Percentiles rank a stretch among this genome's conserved stretches.
These are phyloP conservation scores for Suillus luteus DNA, from an alignment of 768 basidiomycete genomes.

Conservation along the genomic window DNA sequence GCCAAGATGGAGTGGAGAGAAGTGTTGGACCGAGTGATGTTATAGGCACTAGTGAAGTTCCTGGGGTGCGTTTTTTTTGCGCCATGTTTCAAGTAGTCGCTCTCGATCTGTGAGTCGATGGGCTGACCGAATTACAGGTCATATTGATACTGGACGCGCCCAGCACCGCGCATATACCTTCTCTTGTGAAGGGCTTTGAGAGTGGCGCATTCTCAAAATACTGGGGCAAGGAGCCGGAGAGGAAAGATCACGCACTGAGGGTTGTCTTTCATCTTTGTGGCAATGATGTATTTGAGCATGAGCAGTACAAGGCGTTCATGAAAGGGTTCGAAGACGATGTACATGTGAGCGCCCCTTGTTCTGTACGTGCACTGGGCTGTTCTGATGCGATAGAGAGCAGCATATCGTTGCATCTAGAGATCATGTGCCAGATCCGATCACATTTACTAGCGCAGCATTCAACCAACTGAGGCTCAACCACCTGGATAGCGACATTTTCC, in stretches of 20 bases:
- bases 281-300: constrained; percentile 60
- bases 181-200: background rate
- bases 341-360: constrained; percentile 49
- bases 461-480: background rate
- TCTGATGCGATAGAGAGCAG: background rate
- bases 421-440: background rate
- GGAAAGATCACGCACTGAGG: background rate
- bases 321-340: constrained; percentile 56
- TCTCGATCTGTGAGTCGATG: background rate
- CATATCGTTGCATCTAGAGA: constrained; percentile 1
- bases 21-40: constrained; percentile 4
- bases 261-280: constrained; percentile 2
- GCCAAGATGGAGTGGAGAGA: background rate
- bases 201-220: background rate
- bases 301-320: constrained; percentile 74
- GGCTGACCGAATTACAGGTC: background rate
- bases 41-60: constrained; percentile 2
- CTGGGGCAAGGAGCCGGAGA: background rate
- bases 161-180: background rate
- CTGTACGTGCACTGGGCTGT: background rate
- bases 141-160: background rate
- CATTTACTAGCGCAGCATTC: constrained; percentile 2
- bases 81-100: background rate
- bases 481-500: background rate
- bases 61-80: background rate